Percentiles rank a stretch among this genome's conserved stretches.
phyloP scores from a whole-genome alignment of 306 rosid species.

The Prunus mongolica region DNA sequence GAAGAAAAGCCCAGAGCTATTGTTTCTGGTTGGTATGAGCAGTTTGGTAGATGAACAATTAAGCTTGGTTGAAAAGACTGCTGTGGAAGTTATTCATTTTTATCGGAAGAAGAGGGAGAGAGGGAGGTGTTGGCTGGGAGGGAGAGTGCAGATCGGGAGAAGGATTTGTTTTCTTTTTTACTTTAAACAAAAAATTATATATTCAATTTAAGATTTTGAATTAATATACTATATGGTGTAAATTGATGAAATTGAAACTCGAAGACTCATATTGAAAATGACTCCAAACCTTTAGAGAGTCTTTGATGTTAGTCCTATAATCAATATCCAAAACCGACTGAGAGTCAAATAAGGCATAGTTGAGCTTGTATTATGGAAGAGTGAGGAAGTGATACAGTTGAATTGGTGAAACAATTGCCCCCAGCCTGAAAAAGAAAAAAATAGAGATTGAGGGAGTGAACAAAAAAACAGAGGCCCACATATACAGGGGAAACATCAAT shows the following conservation, averaged over 20 bases:
- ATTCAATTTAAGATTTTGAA: too few species aligned
- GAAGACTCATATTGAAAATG: too few species aligned
- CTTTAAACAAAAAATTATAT: too few species aligned
- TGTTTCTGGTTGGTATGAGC: constrained; percentile 39
- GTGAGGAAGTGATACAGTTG: constrained; percentile 28
- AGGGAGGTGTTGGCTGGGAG: too few species aligned
- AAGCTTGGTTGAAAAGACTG: constrained; percentile 44
- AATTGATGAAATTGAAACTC: too few species aligned
- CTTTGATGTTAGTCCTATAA: too few species aligned
- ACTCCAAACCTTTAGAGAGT: too few species aligned
- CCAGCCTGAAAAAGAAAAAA: neutral
- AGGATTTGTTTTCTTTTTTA: too few species aligned
- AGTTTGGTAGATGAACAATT: constrained; percentile 41
- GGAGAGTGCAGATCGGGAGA: too few species aligned
- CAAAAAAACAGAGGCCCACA: constrained; percentile 43
- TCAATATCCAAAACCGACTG: too few species aligned
- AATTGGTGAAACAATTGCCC: constrained; percentile 44
- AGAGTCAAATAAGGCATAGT: neutral
- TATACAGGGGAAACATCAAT: constrained; percentile 45
- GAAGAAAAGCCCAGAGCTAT: constrained; percentile 46
- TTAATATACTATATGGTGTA: too few species aligned
- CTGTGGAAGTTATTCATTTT: constrained; percentile 51
- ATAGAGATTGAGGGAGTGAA: neutral
- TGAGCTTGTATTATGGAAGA: neutral
- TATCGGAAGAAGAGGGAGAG: constrained; percentile 22